phyloP scores from a whole-genome alignment of 257 asterid genomes.

The Gentiana dahurica region DNA sequence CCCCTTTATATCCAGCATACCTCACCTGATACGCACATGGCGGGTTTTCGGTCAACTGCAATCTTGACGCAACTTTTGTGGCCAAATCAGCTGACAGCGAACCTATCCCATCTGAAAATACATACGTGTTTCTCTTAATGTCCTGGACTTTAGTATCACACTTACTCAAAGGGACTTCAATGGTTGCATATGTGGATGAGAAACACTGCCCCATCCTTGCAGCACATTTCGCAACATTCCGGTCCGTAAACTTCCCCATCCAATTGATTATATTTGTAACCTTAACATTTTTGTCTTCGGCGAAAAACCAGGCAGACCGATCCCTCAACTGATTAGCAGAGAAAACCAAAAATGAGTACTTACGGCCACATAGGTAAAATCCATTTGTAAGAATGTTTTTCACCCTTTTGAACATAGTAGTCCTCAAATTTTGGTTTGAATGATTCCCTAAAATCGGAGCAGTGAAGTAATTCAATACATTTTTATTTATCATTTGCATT shows the following conservation, averaged over 20 bases:
- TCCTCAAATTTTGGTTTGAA: constrained; percentile 25
- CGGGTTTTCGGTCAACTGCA: constrained; percentile 38
- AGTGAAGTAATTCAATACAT: constrained; percentile 45
- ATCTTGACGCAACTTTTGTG: constrained; percentile 55
- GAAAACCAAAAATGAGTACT: constrained; percentile 70
- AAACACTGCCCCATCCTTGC: constrained; percentile 97
- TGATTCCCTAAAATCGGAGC: constrained; percentile 47
- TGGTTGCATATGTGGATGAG: constrained; percentile 93
- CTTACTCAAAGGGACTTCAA: constrained; percentile 39
- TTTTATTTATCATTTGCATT: constrained; percentile 56
- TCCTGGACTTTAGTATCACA: constrained; percentile 37
- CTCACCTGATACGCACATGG: constrained; percentile 93
- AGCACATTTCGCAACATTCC: constrained; percentile 76
- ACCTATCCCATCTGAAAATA: constrained; percentile 92
- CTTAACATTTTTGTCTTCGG: constrained; percentile 34
- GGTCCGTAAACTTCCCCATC: constrained; percentile 69
- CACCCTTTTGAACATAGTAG: constrained; percentile 66
- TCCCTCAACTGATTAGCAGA: constrained; percentile 87
- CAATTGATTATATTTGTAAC: constrained; percentile 44
- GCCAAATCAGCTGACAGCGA: constrained; percentile 70
- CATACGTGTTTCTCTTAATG: constrained; percentile 44
- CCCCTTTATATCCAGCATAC: constrained; percentile 86
- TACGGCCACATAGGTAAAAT: constrained; percentile 65
- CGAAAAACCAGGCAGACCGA: constrained; percentile 95
- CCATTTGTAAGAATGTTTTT: constrained; percentile 38